phyloP scores from a whole-genome alignment of 1,284 basidiomycete genomes.

The Heliocybe sulcata region DNA sequence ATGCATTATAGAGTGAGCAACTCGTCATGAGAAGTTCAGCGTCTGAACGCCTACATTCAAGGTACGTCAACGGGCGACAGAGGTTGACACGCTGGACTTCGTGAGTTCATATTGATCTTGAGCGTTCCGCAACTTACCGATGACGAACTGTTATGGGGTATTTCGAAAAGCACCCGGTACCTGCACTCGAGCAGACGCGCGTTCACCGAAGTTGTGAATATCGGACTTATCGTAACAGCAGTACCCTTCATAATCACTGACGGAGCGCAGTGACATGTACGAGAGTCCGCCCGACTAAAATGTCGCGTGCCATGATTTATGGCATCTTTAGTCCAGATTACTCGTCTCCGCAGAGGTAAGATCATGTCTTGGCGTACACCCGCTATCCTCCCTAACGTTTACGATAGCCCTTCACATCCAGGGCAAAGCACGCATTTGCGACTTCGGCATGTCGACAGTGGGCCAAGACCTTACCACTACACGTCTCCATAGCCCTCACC shows the following conservation, averaged over 20 bases:
- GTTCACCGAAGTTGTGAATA: constrained; percentile 50
- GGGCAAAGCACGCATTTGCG: constrained; percentile 46
- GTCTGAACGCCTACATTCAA: constrained; percentile 13
- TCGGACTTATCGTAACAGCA: background rate
- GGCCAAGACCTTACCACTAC: constrained; percentile 44
- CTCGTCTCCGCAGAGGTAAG: constrained; percentile 33
- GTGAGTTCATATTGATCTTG: constrained; percentile 21
- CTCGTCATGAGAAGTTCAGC: background rate
- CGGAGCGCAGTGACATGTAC: constrained; percentile 43
- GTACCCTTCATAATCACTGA: background rate
- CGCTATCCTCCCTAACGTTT: background rate
- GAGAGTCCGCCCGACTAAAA: constrained; percentile 27
- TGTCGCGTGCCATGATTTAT: constrained; percentile 1
- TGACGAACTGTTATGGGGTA: constrained; percentile 33
- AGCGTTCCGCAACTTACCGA: too few relatives aligned
- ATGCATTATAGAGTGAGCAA: constrained; percentile 31
- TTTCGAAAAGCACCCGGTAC: constrained; percentile 44
- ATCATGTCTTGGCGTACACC: constrained; percentile 8
- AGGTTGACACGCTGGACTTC: constrained; percentile 31
- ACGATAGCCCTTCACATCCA: constrained; percentile 14
- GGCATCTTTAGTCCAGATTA: constrained; percentile 39
- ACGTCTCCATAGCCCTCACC: constrained; percentile 34
- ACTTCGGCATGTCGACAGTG: constrained; percentile 56
- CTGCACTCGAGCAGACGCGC: constrained; percentile 35
- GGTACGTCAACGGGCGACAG: constrained; percentile 28